Evolutionary conservation across 495 filamentous ascomycete genomes (phyloP), one percentile per base, ranked within the genome.

Genomic region (Diplogelasinospora grovesii): DNA sequence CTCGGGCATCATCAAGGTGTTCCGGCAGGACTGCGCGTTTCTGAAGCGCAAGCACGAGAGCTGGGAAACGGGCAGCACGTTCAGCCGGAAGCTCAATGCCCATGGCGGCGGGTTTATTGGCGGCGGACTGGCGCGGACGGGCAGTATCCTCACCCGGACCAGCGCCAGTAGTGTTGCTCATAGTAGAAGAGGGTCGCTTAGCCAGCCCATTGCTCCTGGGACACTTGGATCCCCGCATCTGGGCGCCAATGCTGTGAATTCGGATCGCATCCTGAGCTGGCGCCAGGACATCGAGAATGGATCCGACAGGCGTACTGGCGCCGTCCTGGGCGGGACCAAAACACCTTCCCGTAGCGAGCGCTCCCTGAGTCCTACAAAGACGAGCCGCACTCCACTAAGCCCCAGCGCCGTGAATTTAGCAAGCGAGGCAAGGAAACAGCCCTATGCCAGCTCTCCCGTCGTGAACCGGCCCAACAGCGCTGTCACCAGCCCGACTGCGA

Each of bases 251-350:
- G 40, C 32, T 5, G 33, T 19, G 3, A 81, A 77, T 4, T 79
- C 82, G 5, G 90, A 97, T 46, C 75, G 86, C n/a, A 95, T 96
- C 41, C 72, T 94, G 25, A 85, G 79, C 37, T 97, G 90, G 90
- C 82, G 90, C 10, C 86, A 90, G 52, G 86, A 81, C 22, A 73
- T 89, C 40, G 77, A 71, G 27, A 45, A 61, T 14, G 50, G 58
- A 1, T 46, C 54, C 23, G 54, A 57, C 43, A 61, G 54, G 11
- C 46, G 57, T 7, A 66, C 59, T 8, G 50, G 55, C 16, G 28
- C 48, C 7, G 41, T 60, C 9, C 54, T 53, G 15, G 48, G 53
- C 22, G 53, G 49, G 4, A 64, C 43, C 1, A 33, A 37, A 5
- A 65, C 64, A 6, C 58, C 65, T 2, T 42, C 63, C 18, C 56